Conservation (phyloP, 805 yeast species). For the Pichia eremophila region DNA sequence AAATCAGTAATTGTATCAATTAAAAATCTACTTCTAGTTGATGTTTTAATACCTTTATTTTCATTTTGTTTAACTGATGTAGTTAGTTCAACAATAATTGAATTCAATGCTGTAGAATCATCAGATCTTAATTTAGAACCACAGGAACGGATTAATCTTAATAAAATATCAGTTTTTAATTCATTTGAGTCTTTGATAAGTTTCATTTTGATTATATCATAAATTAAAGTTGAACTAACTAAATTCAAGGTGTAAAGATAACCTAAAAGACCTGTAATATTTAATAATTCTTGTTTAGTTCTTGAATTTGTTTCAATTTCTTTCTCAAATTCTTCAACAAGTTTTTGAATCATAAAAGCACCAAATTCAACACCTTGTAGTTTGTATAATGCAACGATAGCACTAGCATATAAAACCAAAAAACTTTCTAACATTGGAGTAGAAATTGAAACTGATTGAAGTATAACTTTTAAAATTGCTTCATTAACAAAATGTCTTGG, state of each 20-base stretch:
- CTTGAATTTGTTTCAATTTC: slow-evolving; percentile 23
- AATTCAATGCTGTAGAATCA: slow-evolving; percentile 79
- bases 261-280: slow-evolving; percentile 64
- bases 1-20: slow-evolving; percentile 78
- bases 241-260: slow-evolving; percentile 72
- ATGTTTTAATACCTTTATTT: slow-evolving; percentile 26
- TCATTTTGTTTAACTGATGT: slow-evolving; percentile 32
- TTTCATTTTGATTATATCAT: slow-evolving; percentile 54
- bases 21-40: slow-evolving; percentile 68
- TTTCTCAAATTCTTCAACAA: slow-evolving; percentile 61
- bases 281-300: slow-evolving; percentile 30
- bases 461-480: slow-evolving; percentile 48
- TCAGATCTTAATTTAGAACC: slow-evolving; percentile 85
- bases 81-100: slow-evolving; percentile 57
- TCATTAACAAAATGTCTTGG: slow-evolving; percentile 79
- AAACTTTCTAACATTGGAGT: slow-evolving; percentile 69
- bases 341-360: slow-evolving; percentile 69
- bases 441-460: slow-evolving; percentile 55
- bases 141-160: slow-evolving; percentile 61
- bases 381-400: slow-evolving; percentile 65
- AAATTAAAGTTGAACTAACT: slow-evolving; percentile 62
- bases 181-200: slow-evolving; percentile 43
- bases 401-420: slow-evolving; percentile 68
- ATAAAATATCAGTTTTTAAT: slow-evolving; percentile 63
- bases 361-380: slow-evolving; percentile 84